Evolutionary conservation across 1,284 basidiomycete species (phyloP), one percentile per base, ranked within the genome.

Genomic region (Entoloma clypeatum): DNA sequence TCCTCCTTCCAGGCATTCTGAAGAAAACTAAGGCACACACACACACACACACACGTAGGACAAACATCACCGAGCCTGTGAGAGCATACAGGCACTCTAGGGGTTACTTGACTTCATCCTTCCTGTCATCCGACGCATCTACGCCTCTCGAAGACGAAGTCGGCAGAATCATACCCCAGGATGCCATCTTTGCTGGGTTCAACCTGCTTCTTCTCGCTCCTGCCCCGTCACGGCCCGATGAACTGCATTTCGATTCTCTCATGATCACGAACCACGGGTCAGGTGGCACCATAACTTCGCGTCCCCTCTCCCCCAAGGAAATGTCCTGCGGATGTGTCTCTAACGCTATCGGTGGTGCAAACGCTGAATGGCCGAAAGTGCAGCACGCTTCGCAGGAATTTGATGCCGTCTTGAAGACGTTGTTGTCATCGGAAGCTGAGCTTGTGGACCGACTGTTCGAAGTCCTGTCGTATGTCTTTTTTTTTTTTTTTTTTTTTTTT

Each of bases 1-100:
- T n/a, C n/a, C n/a, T n/a, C 69, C 33, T 34, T 48, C 40, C 34
- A 41, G 22, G 41, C 22, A 33, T 41, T 28, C 24, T 38, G 14
- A 39, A 38, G 41, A 29, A 43, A 16, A 54, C 44, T 39, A 47
- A 57, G 48, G 47, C 39, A 47, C 45, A 36, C 27, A 36, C 25
- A 48, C 48, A 32, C 29, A 21, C 41, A 30, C 49, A 45, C n/a
- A n/a, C n/a, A n/a, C n/a, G 51, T 59, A 87, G 84, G 56, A 90
- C 86, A 22, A 90, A 90, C 64, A 87, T 90, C 58, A 85, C 82
- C 32, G 86, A 90, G 60, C 67, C 73, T 14, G 44, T 57, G 28
- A 59, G 55, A 45, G 53, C 62, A 42, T 76, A 73, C 51, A 50
- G 57, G 41, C 73, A 74, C 18, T 85, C 86, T 50, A 73, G 86